Base-by-base conservation (phyloP, 768 basidiomycete genomes). In the Suillus hirtellus region DNA sequence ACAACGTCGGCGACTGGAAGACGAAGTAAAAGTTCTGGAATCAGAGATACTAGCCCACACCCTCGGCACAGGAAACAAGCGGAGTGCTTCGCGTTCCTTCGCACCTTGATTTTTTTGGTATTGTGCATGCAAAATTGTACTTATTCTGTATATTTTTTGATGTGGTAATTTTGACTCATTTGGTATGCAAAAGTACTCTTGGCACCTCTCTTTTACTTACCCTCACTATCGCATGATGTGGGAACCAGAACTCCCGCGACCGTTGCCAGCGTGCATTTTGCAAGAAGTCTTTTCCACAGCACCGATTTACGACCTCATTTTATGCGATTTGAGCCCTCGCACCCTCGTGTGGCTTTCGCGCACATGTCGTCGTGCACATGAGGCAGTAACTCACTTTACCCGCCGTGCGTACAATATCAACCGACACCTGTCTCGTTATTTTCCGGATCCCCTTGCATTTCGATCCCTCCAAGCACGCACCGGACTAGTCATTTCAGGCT, bases 1-100 rank as follows among this genome's bases (percentile, higher is more conserved):
- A 66, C 89, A 92, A 67, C 80, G 88, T 43, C 84, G 89, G 71
- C 81, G 82, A 55, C 75, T 93, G 31, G 90, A 92, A 68, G 79
- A 82, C 44, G 88, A 93, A 69, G 75, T 88, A 2, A 76, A 76
- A 52, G 76, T 79, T 1, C 71, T 93, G 38, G 87, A 90, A 66
- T 80, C 81, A 3, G 89, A 93, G 67, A 78, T 92, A 2, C 35
- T 37, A 10, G 35, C 35, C 35, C 35, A 37, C 10, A 31, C 31
- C 31, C 31, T 31, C 31, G 31, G 31, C 31, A 37, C 35, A 10
- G 35, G 35, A 10, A 37, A 37, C 35, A 37, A 37, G 35, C 9
- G 35, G 7, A 37, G 10, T 10, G 9, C 35, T 37, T 37, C 9
- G 35, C 35, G 35, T 10, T 37, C 35, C 35, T 37, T 37, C 10